Conservation (phyloP, 192 early-diverging fungal species). For the Mortierella claussenii region DNA sequence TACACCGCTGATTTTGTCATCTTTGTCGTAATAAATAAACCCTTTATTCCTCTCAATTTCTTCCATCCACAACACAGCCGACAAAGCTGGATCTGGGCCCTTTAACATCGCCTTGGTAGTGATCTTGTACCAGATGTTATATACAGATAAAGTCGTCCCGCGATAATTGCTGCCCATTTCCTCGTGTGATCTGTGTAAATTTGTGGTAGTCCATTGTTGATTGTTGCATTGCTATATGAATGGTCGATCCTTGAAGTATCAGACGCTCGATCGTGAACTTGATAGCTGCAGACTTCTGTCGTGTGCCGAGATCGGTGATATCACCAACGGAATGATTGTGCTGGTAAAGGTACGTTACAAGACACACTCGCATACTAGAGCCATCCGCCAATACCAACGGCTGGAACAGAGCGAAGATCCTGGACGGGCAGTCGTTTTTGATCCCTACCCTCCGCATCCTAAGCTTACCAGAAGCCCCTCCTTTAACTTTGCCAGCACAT, state of each 20-base stretch:
- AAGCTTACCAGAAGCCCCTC: no score
- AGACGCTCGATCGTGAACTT: constrained; percentile 5
- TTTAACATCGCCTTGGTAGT: constrained; percentile 15
- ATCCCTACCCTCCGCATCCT: background rate
- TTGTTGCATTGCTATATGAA: constrained; percentile 7
- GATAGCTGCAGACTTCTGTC: constrained; percentile 17
- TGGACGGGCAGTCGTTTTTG: background rate
- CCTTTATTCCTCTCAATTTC: background rate
- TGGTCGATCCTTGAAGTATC: constrained; percentile 6
- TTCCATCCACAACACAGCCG: constrained; percentile 20
- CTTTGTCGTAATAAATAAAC: constrained; percentile 11
- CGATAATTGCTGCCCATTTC: constrained; percentile 7
- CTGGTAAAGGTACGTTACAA: constrained; percentile 2
- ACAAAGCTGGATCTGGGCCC: constrained; percentile 6
- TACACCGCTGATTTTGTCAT: background rate
- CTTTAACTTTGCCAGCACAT: background rate
- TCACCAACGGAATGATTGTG: constrained; percentile 23
- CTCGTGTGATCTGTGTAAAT: constrained; percentile 9
- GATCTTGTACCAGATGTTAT: constrained; percentile 22
- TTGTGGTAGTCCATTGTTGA: constrained; percentile 16
- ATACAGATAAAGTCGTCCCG: constrained; percentile 22
- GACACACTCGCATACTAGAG: background rate
- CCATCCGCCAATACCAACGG: background rate
- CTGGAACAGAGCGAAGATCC: background rate
- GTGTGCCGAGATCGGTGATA: constrained; percentile 4